Conservation (phyloP, 495 filamentous ascomycete species). For the Neurospora sp. region DNA sequence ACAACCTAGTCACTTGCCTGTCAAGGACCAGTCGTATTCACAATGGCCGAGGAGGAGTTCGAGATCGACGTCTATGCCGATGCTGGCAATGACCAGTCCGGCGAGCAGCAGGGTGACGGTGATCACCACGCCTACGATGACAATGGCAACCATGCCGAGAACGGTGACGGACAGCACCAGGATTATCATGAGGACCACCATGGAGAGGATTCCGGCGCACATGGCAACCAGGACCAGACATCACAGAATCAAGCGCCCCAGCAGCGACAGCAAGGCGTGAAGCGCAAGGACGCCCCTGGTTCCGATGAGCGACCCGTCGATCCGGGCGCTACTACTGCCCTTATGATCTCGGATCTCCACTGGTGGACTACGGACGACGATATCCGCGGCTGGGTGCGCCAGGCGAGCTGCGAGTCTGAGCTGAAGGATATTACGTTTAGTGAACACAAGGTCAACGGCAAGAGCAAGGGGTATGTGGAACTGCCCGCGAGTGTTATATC, state of each 20-base stretch:
- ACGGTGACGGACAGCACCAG: constrained; percentile 32
- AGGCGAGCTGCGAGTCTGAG: constrained; percentile 67
- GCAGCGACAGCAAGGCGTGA: constrained; percentile 53
- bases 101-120: constrained; percentile 33
- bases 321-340: constrained; percentile 68
- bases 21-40: background rate
- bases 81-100: constrained; percentile 43
- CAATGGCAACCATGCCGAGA: constrained; percentile 48
- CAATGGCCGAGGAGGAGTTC: constrained; percentile 74
- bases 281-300: constrained; percentile 54
- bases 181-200: constrained; percentile 29
- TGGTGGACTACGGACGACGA: constrained; percentile 99
- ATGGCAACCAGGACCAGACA: constrained; percentile 25
- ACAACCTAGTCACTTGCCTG: background rate
- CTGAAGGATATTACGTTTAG: constrained; percentile 91
- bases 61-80: constrained; percentile 98
- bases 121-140: constrained; percentile 87
- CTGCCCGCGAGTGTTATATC: background rate
- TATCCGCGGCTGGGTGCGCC: constrained; percentile 75
- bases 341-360: constrained; percentile 78
- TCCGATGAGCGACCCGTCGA: constrained; percentile 70
- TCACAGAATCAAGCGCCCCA: constrained; percentile 6
- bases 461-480: constrained; percentile 79
- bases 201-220: constrained; percentile 37
- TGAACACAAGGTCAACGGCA: constrained; percentile 97